Conservation (phyloP, 2,329 filamentous ascomycete species). For the Chaetoscypha palmicola region DNA sequence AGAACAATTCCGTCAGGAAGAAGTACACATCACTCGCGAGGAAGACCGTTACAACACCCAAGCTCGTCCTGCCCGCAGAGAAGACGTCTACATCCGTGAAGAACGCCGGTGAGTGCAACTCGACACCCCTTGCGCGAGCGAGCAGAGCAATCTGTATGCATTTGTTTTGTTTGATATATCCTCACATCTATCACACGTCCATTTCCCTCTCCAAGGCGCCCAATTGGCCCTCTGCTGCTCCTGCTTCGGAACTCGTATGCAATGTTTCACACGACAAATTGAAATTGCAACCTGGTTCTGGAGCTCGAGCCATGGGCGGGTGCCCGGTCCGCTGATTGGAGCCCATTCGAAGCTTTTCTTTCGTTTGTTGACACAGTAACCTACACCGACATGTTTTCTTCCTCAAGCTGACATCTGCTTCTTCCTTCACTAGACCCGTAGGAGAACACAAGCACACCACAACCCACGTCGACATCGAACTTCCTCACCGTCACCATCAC, state of each 20-base stretch:
- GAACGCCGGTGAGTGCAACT: constrained; percentile 44
- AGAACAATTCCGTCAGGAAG: constrained; percentile 59
- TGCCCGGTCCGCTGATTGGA: constrained; percentile 6
- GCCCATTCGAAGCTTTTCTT: constrained; percentile 19
- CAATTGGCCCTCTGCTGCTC: not conserved
- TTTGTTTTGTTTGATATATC: constrained; percentile 1
- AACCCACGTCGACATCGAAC: constrained; percentile 45
- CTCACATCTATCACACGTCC: not conserved
- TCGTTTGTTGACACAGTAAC: constrained; percentile 37
- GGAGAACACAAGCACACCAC: constrained; percentile 37
- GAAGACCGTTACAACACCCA: constrained; percentile 68
- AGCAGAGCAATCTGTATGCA: not conserved
- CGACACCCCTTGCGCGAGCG: not conserved
- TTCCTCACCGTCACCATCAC: constrained; percentile 22
- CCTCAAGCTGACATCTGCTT: constrained; percentile 22
- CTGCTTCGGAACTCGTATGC: not conserved
- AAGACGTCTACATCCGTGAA: constrained; percentile 46
- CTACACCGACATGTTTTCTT: constrained; percentile 26
- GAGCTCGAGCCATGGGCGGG: constrained; percentile 9
- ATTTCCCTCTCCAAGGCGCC: not conserved
- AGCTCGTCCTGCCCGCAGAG: constrained; percentile 61
- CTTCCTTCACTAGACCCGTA: constrained; percentile 22
- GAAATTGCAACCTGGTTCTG: constrained; percentile 8
- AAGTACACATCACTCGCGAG: constrained; percentile 73
- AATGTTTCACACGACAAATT: constrained; percentile 11